A percentile compares a stretch with the other conserved stretches of the same genome.
Conservation (phyloP, 331 rosid species). For the Malus hybrid region DNA sequence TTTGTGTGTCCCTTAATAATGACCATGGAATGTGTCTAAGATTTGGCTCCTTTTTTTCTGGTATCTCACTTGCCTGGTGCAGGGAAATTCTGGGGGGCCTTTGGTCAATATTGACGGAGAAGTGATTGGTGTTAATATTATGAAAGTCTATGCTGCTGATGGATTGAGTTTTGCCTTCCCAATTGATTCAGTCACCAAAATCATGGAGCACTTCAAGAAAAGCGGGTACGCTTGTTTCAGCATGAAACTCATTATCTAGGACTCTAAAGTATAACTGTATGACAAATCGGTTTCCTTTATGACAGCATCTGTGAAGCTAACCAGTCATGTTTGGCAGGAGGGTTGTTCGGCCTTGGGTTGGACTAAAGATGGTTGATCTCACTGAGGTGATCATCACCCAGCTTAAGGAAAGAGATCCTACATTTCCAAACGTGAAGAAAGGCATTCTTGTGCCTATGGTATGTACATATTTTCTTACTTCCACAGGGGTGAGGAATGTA, state of each 20-base stretch:
- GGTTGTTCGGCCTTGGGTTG: slow-evolving; percentile 93
- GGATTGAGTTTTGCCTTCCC: slow-evolving; percentile 90
- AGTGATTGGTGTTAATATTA: slow-evolving; percentile 70
- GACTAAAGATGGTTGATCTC: slow-evolving; percentile 81
- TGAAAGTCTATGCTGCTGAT: slow-evolving; percentile 70
- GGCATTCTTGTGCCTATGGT: slow-evolving; percentile 85
- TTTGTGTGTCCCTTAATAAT: background rate
- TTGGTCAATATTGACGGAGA: slow-evolving; percentile 90
- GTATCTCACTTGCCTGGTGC: slow-evolving; percentile 4
- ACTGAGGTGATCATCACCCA: slow-evolving; percentile 63
- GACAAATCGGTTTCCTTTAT: background rate
- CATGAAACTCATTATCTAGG: background rate
- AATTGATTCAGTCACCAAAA: slow-evolving; percentile 61
- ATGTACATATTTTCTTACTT: slow-evolving; percentile 16
- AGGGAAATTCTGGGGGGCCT: slow-evolving; percentile 98
- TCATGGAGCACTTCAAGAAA: slow-evolving; percentile 67
- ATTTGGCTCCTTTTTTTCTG: background rate
- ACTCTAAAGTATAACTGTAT: background rate
- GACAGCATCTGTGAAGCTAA: background rate
- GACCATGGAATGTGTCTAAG: background rate
- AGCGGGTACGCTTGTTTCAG: slow-evolving; percentile 44
- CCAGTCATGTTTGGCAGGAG: slow-evolving; percentile 47
- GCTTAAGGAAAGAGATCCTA: slow-evolving; percentile 56
- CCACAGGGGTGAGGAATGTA: too few relatives aligned
- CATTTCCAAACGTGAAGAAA: slow-evolving; percentile 63